These are phyloP conservation scores for Cercophora sp. DNA, from an alignment of 495 filamentous ascomycete genomes.

Conservation along the genomic window DNA sequence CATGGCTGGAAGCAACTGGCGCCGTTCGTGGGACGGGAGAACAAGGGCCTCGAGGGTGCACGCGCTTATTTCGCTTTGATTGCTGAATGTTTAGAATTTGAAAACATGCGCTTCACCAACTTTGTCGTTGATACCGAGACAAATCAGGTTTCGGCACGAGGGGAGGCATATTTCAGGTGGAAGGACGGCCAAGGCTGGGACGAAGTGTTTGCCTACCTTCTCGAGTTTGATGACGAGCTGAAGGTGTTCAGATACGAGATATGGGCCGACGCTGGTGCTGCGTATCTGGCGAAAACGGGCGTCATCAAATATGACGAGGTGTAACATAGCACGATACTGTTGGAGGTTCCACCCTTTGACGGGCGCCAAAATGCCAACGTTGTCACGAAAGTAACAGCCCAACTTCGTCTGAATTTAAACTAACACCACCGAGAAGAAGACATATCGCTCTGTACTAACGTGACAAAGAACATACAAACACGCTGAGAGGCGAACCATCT, in stretches of 20 bases:
- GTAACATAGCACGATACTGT: background rate
- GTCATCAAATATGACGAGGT: background rate
- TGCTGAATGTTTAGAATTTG: constrained; percentile 35
- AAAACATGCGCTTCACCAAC: constrained; percentile 48
- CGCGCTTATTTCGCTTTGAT: constrained; percentile 47
- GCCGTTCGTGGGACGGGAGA: constrained; percentile 57
- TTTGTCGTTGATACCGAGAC: constrained; percentile 49
- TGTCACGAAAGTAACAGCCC: too few relatives aligned
- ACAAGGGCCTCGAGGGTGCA: constrained; percentile 45
- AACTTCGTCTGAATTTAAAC: too few relatives aligned
- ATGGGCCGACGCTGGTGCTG: constrained; percentile 64
- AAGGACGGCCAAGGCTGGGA: constrained; percentile 52
- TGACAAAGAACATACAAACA: too few relatives aligned
- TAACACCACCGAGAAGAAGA: too few relatives aligned
- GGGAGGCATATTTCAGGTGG: constrained; percentile 49
- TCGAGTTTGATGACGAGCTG: constrained; percentile 41
- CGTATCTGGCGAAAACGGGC: constrained; percentile 54
- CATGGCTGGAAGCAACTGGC: constrained; percentile 50
- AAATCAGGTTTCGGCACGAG: constrained; percentile 46
- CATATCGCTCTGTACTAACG: too few relatives aligned
- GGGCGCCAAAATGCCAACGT: background rate
- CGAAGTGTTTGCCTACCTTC: constrained; percentile 55
- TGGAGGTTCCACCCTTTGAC: background rate
- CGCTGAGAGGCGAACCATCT: too few relatives aligned
- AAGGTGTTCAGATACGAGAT: constrained; percentile 53